phyloP scores from a whole-genome alignment of 495 filamentous ascomycete genomes.

The Penicillium silybi region DNA sequence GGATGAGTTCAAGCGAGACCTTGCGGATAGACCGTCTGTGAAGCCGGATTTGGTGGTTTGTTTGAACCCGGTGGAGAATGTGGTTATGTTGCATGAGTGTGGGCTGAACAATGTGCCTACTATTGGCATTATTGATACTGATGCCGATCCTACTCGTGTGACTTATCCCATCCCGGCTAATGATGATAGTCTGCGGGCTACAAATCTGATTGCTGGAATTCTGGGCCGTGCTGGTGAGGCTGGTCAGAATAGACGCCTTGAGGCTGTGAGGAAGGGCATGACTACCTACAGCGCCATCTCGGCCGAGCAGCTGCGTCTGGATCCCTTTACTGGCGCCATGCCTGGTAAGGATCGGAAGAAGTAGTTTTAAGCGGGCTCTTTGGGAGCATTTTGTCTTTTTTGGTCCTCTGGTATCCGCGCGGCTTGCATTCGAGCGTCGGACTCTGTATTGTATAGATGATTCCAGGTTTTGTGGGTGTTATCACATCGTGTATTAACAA shows the following conservation, averaged over 20 bases:
- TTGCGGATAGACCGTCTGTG: conserved; percentile 58
- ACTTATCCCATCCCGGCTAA: conserved; percentile 97
- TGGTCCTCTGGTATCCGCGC: conserved; percentile 14
- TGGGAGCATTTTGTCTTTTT: not conserved
- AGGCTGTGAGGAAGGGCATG: conserved; percentile 55
- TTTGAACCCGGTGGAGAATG: conserved; percentile 90
- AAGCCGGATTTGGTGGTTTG: conserved; percentile 91
- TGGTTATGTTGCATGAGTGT: conserved; percentile 84
- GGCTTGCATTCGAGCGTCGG: conserved; percentile 22
- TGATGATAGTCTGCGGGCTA: conserved; percentile 85
- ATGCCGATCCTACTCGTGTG: conserved; percentile 87
- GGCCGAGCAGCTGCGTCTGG: conserved; percentile 19
- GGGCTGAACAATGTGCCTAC: conserved; percentile 84
- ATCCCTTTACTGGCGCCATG: conserved; percentile 24
- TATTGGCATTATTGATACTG: conserved; percentile 90
- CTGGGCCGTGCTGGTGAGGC: conserved; percentile 79
- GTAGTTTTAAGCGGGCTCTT: not conserved
- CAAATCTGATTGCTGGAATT: conserved; percentile 77
- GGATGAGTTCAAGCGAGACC: conserved; percentile 56
- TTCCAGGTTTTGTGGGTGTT: conserved; percentile 23
- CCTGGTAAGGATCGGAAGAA: conserved; percentile 20
- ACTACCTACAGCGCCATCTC: conserved; percentile 53
- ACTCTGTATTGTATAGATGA: conserved; percentile 39
- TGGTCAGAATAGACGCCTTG: conserved; percentile 63
- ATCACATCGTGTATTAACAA: conserved; percentile 33